Evolutionary conservation across 306 rosid species (phyloP).

Genomic region (Rosa multiflora): DNA sequence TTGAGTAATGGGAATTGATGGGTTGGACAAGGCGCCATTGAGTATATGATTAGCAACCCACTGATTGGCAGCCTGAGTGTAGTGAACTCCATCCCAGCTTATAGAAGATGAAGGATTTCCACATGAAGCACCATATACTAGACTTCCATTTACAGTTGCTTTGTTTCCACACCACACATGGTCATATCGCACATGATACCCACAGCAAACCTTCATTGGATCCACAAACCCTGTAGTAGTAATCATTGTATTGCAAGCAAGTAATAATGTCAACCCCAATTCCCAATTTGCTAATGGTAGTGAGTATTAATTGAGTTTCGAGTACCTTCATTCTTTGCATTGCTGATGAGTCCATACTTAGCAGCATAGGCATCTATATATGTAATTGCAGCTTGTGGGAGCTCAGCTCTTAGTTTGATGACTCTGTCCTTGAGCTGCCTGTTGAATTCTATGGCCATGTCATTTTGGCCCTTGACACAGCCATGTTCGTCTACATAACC

Average conservation of each 20-base stretch:
- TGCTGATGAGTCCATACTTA: conserved; percentile 71
- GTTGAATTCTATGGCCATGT: conserved; percentile 72
- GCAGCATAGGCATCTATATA: conserved; percentile 81
- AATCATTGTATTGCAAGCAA: too few relatives aligned
- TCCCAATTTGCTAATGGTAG: not conserved
- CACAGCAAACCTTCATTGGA: conserved; percentile 80
- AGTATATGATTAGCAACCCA: conserved; percentile 71
- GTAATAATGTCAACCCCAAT: not conserved
- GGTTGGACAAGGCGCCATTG: conserved; percentile 60
- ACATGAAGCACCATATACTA: conserved; percentile 73
- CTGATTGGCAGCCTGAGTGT: conserved; percentile 77
- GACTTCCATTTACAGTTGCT: conserved; percentile 52
- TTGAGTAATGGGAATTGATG: conserved; percentile 62
- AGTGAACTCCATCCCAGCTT: conserved; percentile 95
- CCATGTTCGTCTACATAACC: conserved; percentile 60
- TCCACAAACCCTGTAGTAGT: conserved; percentile 61
- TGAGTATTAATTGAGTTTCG: not conserved
- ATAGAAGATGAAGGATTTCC: conserved; percentile 45
- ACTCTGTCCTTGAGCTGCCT: conserved; percentile 60
- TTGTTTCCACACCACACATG: conserved; percentile 81
- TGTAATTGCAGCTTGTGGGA: conserved; percentile 79
- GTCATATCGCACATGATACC: conserved; percentile 74
- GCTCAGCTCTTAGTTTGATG: conserved; percentile 67
- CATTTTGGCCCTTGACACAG: conserved; percentile 71
- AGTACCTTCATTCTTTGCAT: conserved; percentile 68